Evolutionary conservation across 768 basidiomycete species (phyloP).

Genomic region (Leucogyrophana mollusca): DNA sequence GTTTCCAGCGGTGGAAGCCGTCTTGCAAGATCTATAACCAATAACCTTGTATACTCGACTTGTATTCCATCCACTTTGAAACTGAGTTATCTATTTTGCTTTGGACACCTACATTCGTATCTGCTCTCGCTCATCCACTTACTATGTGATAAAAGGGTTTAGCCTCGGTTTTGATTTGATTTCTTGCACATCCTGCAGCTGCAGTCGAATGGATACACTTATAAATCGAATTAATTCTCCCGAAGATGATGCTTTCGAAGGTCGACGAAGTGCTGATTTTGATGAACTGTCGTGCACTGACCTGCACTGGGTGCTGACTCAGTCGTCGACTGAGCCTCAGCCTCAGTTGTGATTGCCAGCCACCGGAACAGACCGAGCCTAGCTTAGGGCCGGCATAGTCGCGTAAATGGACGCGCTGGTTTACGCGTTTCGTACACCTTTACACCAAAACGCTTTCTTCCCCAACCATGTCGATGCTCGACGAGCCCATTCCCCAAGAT

Average conservation of each 20-base stretch:
- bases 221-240: no score
- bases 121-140: neutral
- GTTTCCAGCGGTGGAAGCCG: neutral
- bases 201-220: no score
- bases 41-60: constrained; percentile 3
- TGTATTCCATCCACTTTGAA: neutral
- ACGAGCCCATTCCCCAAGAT: constrained; percentile 62
- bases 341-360: no score
- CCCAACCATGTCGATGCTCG: constrained; percentile 32
- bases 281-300: no score
- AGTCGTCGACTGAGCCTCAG: no score
- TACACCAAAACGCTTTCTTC: neutral
- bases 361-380: no score
- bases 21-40: neutral
- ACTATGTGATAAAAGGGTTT: constrained; percentile 1
- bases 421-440: constrained; percentile 19
- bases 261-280: no score
- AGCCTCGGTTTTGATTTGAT: neutral
- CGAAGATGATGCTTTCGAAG: no score
- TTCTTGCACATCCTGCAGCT: neutral
- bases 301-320: no score
- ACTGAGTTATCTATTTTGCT: neutral
- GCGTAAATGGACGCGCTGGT: constrained; percentile 17
- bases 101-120: neutral
- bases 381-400: constrained; percentile 37